phyloP scores from a whole-genome alignment of 306 rosid genomes.

The Casuarina cunninghamiana region DNA sequence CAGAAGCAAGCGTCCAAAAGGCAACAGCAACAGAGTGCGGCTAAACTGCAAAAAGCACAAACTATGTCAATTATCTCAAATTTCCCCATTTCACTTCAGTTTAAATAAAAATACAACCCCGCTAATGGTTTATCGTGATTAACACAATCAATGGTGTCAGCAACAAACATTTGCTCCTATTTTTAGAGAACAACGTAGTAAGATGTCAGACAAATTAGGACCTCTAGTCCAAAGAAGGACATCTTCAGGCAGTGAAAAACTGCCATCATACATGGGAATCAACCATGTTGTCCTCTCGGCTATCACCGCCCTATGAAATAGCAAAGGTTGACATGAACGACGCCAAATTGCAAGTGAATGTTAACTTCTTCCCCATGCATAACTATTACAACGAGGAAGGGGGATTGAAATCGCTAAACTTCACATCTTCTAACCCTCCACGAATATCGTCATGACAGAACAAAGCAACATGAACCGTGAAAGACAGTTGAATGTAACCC shows the following conservation, averaged over 20 bases:
- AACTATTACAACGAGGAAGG: background rate
- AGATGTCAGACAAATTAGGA: background rate
- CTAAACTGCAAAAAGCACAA: conserved; percentile 26
- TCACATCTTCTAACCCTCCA: background rate
- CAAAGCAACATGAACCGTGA: background rate
- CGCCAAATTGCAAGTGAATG: no score
- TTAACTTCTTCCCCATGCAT: background rate
- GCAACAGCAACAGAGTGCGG: conserved; percentile 48
- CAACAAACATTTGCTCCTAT: background rate
- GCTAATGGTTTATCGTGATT: background rate
- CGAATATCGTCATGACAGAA: background rate
- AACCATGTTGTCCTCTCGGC: background rate
- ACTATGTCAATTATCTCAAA: background rate
- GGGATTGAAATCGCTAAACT: background rate
- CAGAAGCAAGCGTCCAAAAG: conserved; percentile 45
- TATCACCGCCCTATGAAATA: background rate
- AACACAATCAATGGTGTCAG: background rate
- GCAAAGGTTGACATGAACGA: no score
- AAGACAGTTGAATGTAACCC: background rate
- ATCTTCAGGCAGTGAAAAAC: background rate
- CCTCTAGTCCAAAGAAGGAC: background rate
- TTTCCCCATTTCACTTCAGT: background rate
- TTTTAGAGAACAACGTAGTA: background rate
- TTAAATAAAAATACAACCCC: background rate
- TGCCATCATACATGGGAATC: background rate